These are phyloP conservation scores for Podospora comata DNA, from an alignment of 495 filamentous ascomycete genomes.

Conservation along the genomic window DNA sequence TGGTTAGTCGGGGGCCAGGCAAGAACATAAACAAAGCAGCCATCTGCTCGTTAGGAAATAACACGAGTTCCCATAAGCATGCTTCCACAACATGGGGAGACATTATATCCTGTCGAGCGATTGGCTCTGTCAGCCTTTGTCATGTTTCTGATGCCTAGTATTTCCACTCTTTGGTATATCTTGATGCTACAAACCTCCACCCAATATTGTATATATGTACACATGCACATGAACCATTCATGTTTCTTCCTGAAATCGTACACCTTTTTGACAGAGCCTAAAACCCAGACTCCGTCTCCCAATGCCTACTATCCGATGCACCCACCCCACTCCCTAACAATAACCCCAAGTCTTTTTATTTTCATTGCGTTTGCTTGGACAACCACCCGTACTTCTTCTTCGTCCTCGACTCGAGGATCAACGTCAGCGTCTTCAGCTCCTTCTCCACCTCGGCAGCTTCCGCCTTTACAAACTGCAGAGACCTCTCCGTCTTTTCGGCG, in stretches of 20 bases:
- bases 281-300: background rate
- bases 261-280: too few relatives aligned
- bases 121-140: too few relatives aligned
- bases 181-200: too few relatives aligned
- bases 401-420: background rate
- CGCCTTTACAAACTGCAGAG: slow-evolving; percentile 21
- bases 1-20: background rate
- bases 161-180: too few relatives aligned
- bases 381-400: background rate
- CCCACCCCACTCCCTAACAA: background rate
- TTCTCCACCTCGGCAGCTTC: slow-evolving; percentile 17
- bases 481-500: slow-evolving; percentile 5
- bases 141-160: too few relatives aligned
- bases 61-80: background rate
- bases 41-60: background rate
- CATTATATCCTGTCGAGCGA: background rate
- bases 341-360: background rate
- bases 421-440: slow-evolving; percentile 7
- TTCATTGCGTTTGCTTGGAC: background rate
- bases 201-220: too few relatives aligned
- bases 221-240: too few relatives aligned
- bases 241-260: too few relatives aligned
- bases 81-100: background rate
- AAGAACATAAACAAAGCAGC: background rate
- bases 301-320: background rate